Percentiles rank a stretch among this genome's conserved stretches.
phyloP scores from a whole-genome alignment of 192 early-diverging fungal genomes.

The Glomus cerebriforme region DNA sequence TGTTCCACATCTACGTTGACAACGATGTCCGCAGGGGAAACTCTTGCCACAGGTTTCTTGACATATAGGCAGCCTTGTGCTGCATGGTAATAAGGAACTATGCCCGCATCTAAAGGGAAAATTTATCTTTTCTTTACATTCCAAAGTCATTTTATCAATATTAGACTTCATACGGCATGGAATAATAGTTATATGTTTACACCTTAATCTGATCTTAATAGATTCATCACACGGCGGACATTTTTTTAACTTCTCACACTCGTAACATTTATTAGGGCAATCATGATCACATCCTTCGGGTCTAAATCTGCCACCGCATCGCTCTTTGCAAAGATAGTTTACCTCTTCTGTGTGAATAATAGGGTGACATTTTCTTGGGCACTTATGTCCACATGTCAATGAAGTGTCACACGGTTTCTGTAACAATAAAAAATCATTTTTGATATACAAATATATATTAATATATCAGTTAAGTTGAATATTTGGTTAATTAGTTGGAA shows the following conservation, averaged over 20 bases:
- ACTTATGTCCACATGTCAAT: neutral
- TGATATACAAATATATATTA: neutral
- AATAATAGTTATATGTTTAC: neutral
- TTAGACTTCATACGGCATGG: neutral
- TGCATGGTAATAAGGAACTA: neutral
- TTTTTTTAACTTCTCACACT: neutral
- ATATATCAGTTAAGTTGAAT: too few relatives aligned
- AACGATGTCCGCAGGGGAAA: neutral
- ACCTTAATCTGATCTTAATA: neutral
- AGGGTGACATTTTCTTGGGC: conserved; percentile 10
- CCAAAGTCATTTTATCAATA: neutral
- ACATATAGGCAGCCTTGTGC: neutral
- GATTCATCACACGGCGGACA: neutral
- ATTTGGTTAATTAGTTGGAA: too few relatives aligned
- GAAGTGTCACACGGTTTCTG: neutral
- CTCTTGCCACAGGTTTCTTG: neutral
- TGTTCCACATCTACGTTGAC: neutral
- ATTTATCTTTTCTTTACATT: neutral
- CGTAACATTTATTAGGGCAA: neutral
- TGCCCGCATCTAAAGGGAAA: neutral
- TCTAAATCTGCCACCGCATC: neutral
- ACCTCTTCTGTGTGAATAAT: neutral
- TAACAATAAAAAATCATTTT: neutral
- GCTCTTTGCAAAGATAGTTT: neutral
- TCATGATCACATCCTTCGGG: neutral